Evolutionary conservation across 345 rosid genomes (phyloP), one percentile per base, ranked within the genome.

Genomic region (Camelina hispida): DNA sequence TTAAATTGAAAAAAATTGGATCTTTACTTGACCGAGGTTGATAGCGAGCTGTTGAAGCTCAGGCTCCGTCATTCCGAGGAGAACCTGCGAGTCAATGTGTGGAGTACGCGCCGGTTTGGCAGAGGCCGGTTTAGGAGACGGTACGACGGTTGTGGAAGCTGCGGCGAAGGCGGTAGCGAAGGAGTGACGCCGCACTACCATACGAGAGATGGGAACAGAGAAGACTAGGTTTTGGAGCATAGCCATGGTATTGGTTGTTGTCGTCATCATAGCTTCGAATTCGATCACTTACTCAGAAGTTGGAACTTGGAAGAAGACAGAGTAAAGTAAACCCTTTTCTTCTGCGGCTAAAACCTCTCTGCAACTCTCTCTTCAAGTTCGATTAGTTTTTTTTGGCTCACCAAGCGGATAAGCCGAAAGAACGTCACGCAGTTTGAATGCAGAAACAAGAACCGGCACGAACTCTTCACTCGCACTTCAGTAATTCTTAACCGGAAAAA

Each of bases 51-150:
- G 86, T 53, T 90, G 97, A 71, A 95, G 97, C 79, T 95, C 97
- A 22, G 82, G 82, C 74, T 92, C 98, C 4, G 97, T 85, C 96
- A 90, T 86, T 77, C 97, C 99, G 35, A 93, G 90, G 54, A 95
- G 99, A 62, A 88, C 97, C 62, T 68, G 79, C 7, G 94, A 63
- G 78, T 88, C 83, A 44, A 84, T 81, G 76, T 77, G 89, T 13
- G 87, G 62, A 14, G 85, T 54, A 56, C 91, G 90, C 8, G 72
- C 67, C 17, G 72, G 71, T 76, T 69, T 76, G 43, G 78, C 18
- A 17, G 82, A 23, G 20, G 81, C 60, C 22, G 73, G 84, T 54
- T 68, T 61, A 12, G 81, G 78, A 43, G 87, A 71, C 47, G 82
- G 73, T 28, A 50, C 58, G 46, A 22, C 70, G 52, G 83, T 43